A percentile compares a stretch with the other conserved stretches of the same genome.
phyloP scores from a whole-genome alignment of 2,329 filamentous ascomycete species.

The Juglanconis oblonga region DNA sequence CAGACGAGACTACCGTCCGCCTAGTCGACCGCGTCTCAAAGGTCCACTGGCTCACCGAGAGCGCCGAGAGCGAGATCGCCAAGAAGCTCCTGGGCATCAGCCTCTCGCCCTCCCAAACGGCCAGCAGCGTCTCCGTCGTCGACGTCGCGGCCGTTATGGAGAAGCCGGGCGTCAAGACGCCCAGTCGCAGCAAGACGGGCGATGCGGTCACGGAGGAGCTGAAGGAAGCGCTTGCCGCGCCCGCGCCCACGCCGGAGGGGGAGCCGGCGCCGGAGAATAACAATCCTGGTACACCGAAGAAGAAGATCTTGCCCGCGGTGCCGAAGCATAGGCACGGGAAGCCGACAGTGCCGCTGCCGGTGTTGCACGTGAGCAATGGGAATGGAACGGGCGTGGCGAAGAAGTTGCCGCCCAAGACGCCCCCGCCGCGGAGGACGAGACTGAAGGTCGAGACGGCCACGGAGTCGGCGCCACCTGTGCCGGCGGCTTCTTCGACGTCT shows the following conservation, averaged over 20 bases:
- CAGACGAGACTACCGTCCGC: constrained; percentile 75
- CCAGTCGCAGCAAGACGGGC: constrained; percentile 55
- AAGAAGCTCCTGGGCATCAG: constrained; percentile 68
- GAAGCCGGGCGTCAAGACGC: constrained; percentile 78
- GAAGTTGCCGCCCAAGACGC: constrained; percentile 18
- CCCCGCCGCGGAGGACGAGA: constrained; percentile 18
- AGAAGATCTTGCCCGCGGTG: constrained; percentile 51
- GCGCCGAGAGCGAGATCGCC: constrained; percentile 45
- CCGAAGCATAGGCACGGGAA: constrained; percentile 55
- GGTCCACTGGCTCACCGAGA: constrained; percentile 63
- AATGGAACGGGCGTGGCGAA: neutral
- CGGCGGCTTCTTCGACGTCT: neutral
- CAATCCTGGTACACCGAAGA: constrained; percentile 36
- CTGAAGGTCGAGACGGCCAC: constrained; percentile 11
- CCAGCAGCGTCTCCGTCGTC: constrained; percentile 71
- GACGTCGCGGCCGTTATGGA: constrained; percentile 79
- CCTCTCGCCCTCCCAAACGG: constrained; percentile 60
- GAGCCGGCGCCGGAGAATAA: constrained; percentile 1
- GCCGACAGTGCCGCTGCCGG: constrained; percentile 29
- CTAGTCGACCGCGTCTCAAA: constrained; percentile 72
- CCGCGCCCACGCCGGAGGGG: constrained; percentile 20
- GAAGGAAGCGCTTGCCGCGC: constrained; percentile 16
- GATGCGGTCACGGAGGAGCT: constrained; percentile 25
- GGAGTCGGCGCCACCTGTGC: constrained; percentile 5
- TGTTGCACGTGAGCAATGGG: constrained; percentile 2